Evolutionary conservation across 768 basidiomycete genomes (phyloP).

Genomic region (Mycena galericulata): DNA sequence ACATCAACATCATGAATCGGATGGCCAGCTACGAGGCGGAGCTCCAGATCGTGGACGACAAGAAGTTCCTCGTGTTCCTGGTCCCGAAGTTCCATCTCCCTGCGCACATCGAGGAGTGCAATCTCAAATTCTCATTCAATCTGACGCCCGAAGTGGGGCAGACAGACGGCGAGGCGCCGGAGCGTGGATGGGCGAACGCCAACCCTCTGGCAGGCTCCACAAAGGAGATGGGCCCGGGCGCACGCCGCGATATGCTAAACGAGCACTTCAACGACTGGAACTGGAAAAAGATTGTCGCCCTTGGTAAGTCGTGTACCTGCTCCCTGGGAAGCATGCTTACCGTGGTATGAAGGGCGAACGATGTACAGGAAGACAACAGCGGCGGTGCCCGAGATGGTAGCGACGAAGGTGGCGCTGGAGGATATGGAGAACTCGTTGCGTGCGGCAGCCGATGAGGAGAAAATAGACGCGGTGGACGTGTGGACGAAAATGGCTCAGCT

Average conservation of each 20-base stretch:
- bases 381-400: neutral
- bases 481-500: slow-evolving; percentile 13
- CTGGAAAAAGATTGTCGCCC: neutral
- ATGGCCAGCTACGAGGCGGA: slow-evolving; percentile 22
- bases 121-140: slow-evolving; percentile 38
- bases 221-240: slow-evolving; percentile 49
- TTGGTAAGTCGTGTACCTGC: neutral
- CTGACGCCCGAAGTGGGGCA: slow-evolving; percentile 49
- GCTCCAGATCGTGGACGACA: neutral
- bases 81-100: slow-evolving; percentile 44
- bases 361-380: neutral
- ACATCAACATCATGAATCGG: slow-evolving; percentile 31
- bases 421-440: neutral
- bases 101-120: slow-evolving; percentile 37
- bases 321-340: too few species aligned
- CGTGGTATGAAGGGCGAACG: neutral
- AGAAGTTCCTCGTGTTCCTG: slow-evolving; percentile 24
- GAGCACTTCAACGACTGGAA: slow-evolving; percentile 22
- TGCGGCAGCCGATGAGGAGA: too few species aligned
- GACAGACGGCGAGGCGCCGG: slow-evolving; percentile 46
- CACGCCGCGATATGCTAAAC: neutral
- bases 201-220: slow-evolving; percentile 49
- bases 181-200: slow-evolving; percentile 46
- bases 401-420: neutral
- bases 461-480: neutral